phyloP scores from a whole-genome alignment of 2,329 filamentous ascomycete species.

The Alternaria arborescens region DNA sequence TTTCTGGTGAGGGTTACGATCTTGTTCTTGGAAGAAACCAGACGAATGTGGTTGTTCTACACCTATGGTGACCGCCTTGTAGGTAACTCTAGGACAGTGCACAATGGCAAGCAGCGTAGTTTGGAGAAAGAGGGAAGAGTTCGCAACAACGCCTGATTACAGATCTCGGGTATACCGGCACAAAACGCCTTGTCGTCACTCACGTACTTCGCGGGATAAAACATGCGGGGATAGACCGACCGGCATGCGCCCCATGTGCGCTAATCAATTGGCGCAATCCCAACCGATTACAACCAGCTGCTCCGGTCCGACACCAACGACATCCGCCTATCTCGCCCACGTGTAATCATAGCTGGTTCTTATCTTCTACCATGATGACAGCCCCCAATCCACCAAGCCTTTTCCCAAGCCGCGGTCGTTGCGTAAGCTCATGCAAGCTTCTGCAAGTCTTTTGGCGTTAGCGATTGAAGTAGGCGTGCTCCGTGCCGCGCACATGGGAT shows the following conservation, averaged over 20 bases:
- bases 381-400: neutral
- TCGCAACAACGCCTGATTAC: neutral
- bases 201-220: neutral
- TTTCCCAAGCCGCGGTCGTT: neutral
- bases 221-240: neutral
- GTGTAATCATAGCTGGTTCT: neutral
- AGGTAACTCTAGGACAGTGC: too few species aligned
- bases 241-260: conserved; percentile 4
- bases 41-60: too few species aligned
- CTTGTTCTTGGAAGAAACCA: too few species aligned
- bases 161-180: neutral
- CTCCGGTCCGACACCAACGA: neutral
- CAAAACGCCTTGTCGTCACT: neutral
- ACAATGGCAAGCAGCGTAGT: neutral
- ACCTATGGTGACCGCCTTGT: too few species aligned
- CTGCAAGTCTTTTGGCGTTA: conserved; percentile 2
- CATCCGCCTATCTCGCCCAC: neutral
- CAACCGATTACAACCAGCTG: neutral
- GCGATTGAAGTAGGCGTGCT: neutral
- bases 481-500: conserved; percentile 8
- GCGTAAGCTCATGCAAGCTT: neutral
- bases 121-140: neutral
- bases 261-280: conserved; percentile 2
- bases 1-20: too few species aligned
- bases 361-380: neutral